Conservation (phyloP, 2,329 filamentous ascomycete species). For the Pestalotiopsis sp. region DNA sequence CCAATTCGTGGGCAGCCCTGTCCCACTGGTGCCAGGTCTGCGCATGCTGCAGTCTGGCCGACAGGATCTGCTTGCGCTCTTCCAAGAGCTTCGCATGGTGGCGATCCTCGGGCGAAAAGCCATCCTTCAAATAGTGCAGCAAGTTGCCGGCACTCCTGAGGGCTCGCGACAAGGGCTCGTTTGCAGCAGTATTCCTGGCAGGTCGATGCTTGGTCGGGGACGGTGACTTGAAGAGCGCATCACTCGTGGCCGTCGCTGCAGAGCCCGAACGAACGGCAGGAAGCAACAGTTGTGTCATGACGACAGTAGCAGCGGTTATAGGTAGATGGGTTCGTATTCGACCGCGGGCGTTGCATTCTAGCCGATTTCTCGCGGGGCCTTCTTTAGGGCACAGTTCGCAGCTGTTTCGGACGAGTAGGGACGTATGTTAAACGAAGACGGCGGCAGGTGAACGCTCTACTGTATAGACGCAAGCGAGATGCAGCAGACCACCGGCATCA, state of each 20-base stretch:
- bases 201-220: background rate
- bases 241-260: background rate
- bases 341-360: slow-evolving; percentile 1
- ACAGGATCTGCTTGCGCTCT: slow-evolving; percentile 63
- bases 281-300: slow-evolving; percentile 15
- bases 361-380: background rate
- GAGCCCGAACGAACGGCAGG: slow-evolving; percentile 7
- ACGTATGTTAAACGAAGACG: background rate
- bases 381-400: background rate
- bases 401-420: background rate
- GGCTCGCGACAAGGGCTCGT: slow-evolving; percentile 29
- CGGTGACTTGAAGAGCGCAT: background rate
- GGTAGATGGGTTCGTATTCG: background rate
- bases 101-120: slow-evolving; percentile 52
- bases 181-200: slow-evolving; percentile 2
- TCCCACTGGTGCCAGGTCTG: slow-evolving; percentile 73
- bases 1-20: slow-evolving; percentile 73
- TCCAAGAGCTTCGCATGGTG: slow-evolving; percentile 49
- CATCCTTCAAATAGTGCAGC: slow-evolving; percentile 53
- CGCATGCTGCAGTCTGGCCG: slow-evolving; percentile 68
- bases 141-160: slow-evolving; percentile 42
- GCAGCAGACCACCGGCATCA: background rate
- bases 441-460: background rate
- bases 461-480: background rate
- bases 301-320: background rate